Evolutionary conservation across 2,329 filamentous ascomycete genomes (phyloP).

Genomic region (Epichloe scottii): DNA sequence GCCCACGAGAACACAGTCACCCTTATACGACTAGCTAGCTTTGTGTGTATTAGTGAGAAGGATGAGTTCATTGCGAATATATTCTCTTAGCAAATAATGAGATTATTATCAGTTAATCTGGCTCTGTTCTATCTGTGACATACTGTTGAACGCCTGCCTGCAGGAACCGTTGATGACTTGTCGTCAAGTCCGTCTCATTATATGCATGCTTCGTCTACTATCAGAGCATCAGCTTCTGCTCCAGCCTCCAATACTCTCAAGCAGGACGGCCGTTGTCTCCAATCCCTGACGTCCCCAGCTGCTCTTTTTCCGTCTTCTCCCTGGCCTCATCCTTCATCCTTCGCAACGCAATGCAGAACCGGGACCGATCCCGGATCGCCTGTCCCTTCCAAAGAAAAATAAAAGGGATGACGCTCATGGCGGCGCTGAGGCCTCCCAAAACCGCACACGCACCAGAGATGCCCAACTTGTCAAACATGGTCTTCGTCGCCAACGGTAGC

Average conservation of each 20-base stretch:
- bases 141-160: neutral
- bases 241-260: neutral
- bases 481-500: conserved; percentile 41
- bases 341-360: conserved; percentile 49
- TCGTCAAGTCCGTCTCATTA: neutral
- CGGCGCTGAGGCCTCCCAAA: conserved; percentile 34
- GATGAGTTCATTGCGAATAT: neutral
- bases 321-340: conserved; percentile 36
- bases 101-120: neutral
- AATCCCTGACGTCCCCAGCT: too few species aligned
- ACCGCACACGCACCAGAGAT: conserved; percentile 40
- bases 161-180: neutral
- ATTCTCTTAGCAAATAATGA: neutral
- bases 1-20: neutral
- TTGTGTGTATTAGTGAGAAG: neutral
- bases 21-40: neutral
- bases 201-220: neutral
- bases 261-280: neutral
- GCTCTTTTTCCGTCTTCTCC: conserved; percentile 14
- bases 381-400: conserved; percentile 43
- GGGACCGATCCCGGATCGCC: conserved; percentile 40
- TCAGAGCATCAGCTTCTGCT: neutral
- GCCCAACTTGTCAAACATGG: conserved; percentile 35
- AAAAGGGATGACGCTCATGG: conserved; percentile 39
- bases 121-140: neutral